Conservation (phyloP, 2,329 filamentous ascomycete species). For the Colletotrichum somersetense region DNA sequence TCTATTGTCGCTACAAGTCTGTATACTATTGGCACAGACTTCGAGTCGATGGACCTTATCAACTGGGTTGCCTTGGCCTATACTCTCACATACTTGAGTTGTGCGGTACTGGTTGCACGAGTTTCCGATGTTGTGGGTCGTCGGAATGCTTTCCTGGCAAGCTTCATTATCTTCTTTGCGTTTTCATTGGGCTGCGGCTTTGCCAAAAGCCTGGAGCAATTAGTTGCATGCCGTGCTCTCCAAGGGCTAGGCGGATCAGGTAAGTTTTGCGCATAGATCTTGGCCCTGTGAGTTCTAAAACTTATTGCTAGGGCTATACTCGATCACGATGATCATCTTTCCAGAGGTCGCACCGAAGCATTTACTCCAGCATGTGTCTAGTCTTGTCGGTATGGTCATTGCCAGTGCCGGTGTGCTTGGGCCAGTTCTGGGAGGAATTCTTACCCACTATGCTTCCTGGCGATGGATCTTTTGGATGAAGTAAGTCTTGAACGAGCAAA, state of each 20-base stretch:
- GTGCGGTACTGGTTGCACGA: slow-evolving; percentile 67
- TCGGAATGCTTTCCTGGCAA: slow-evolving; percentile 62
- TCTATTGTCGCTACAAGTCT: slow-evolving; percentile 72
- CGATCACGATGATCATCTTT: slow-evolving; percentile 67
- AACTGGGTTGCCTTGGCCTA: slow-evolving; percentile 70
- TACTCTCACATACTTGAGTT: slow-evolving; percentile 68
- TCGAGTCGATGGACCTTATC: slow-evolving; percentile 58
- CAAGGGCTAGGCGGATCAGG: slow-evolving; percentile 66
- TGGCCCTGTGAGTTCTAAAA: slow-evolving; percentile 11
- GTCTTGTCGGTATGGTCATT: slow-evolving; percentile 62
- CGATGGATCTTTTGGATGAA: slow-evolving; percentile 72
- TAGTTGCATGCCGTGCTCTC: slow-evolving; percentile 54
- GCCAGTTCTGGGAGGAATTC: slow-evolving; percentile 63
- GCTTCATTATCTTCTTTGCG: slow-evolving; percentile 66
- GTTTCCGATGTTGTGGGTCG: slow-evolving; percentile 67
- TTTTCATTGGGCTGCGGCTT: slow-evolving; percentile 70
- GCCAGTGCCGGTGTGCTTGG: slow-evolving; percentile 63
- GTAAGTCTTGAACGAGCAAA: slow-evolving; percentile 50
- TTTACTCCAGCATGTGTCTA: slow-evolving; percentile 58
- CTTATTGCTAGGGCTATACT: slow-evolving; percentile 61
- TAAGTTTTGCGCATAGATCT: slow-evolving; percentile 45
- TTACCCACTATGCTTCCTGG: slow-evolving; percentile 65
- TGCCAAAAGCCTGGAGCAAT: slow-evolving; percentile 55
- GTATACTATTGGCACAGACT: slow-evolving; percentile 66
- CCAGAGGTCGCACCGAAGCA: slow-evolving; percentile 61